Evolutionary conservation across 2,329 filamentous ascomycete species (phyloP).

Genomic region (Onygena corvina): DNA sequence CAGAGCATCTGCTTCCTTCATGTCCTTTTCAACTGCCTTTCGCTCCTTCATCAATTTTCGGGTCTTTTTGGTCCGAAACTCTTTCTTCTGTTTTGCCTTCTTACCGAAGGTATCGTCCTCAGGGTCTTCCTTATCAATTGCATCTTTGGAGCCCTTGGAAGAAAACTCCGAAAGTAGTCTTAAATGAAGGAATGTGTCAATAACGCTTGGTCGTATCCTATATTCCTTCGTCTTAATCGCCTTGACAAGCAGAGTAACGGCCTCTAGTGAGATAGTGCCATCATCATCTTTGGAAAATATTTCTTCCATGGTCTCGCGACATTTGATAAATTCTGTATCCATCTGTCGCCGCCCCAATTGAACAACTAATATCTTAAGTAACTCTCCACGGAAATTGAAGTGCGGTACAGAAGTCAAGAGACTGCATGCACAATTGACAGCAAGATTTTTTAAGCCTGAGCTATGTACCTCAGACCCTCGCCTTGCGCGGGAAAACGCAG

Average conservation of each 20-base stretch:
- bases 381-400: conserved; percentile 88
- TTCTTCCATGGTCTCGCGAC: conserved; percentile 63
- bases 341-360: conserved; percentile 63
- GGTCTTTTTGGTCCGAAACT: conserved; percentile 79
- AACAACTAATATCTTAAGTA: conserved; percentile 74
- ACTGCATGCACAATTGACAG: conserved; percentile 73
- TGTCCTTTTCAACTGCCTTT: conserved; percentile 80
- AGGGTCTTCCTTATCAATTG: conserved; percentile 50
- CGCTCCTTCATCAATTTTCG: conserved; percentile 75
- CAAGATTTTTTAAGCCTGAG: conserved; percentile 52
- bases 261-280: conserved; percentile 75
- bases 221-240: conserved; percentile 91
- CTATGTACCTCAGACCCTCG: conserved; percentile 30
- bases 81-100: conserved; percentile 60
- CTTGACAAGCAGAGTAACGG: conserved; percentile 70
- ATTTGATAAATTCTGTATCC: conserved; percentile 66
- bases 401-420: conserved; percentile 75
- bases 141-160: conserved; percentile 67
- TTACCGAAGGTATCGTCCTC: conserved; percentile 39
- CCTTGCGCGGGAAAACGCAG: conserved; percentile 50
- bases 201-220: conserved; percentile 65
- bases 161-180: conserved; percentile 79
- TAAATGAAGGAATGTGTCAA: conserved; percentile 85
- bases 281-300: conserved; percentile 83
- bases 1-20: conserved; percentile 79